Conservation (phyloP, 345 rosid genomes). For the Camelina sativa region DNA sequence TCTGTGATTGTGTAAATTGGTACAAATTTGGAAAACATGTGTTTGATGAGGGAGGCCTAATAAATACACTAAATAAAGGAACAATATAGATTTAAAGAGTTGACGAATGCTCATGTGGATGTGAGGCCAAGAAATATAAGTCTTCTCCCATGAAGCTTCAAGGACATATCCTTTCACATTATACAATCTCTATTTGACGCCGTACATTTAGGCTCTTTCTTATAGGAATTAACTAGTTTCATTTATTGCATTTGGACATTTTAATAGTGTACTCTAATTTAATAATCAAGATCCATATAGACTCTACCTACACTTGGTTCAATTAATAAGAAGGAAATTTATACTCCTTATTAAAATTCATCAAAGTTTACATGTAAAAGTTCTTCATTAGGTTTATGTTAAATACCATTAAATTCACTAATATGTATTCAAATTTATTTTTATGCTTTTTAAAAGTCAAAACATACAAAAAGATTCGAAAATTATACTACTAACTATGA, state of each 20-base stretch:
- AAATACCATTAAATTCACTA: background rate
- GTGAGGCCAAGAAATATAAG: conserved; percentile 34
- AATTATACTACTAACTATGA: background rate
- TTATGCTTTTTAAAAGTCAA: background rate
- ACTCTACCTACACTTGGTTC: conserved; percentile 20
- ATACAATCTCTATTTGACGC: conserved; percentile 45
- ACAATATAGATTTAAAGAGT: conserved; percentile 37
- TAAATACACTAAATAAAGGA: conserved; percentile 15
- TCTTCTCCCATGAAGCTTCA: conserved; percentile 62
- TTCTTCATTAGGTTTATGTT: background rate
- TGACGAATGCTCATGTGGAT: conserved; percentile 49
- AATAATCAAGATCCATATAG: conserved; percentile 25
- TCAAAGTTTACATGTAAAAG: background rate
- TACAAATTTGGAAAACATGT: conserved; percentile 6
- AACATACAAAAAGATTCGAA: background rate
- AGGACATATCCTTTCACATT: conserved; percentile 41
- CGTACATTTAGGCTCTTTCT: conserved; percentile 52
- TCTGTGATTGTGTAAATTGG: too few relatives aligned
- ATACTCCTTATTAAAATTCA: background rate
- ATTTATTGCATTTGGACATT: conserved; percentile 36
- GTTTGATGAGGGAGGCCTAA: conserved; percentile 17
- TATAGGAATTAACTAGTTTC: conserved; percentile 2
- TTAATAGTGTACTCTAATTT: conserved; percentile 19
- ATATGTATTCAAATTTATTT: background rate
- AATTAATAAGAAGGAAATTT: background rate